Percentiles rank a stretch among this genome's conserved stretches.
Evolutionary conservation across 2,329 filamentous ascomycete species (phyloP).

Genomic region (Cytospora chrysosperma): DNA sequence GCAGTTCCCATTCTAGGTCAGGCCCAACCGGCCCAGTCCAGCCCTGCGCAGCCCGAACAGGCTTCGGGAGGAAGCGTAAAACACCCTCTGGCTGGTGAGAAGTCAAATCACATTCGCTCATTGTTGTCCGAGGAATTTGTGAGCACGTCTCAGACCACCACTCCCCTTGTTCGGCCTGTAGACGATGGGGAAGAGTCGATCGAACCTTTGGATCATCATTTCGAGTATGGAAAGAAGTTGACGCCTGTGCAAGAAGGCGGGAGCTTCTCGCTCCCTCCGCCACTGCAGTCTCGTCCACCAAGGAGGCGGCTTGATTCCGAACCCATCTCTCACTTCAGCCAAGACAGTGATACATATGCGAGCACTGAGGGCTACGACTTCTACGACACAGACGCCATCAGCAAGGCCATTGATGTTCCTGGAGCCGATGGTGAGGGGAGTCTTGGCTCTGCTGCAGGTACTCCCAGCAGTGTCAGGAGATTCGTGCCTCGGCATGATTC

Average conservation of each 20-base stretch:
- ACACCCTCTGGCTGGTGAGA: conserved; percentile 37
- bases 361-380: conserved; percentile 65
- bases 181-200: conserved; percentile 35
- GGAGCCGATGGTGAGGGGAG: conserved; percentile 40
- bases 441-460: conserved; percentile 29
- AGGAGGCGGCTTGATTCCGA: conserved; percentile 50
- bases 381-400: conserved; percentile 58
- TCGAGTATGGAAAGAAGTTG: conserved; percentile 40
- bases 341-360: conserved; percentile 49
- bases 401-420: conserved; percentile 54
- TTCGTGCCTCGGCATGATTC: conserved; percentile 51
- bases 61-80: conserved; percentile 20
- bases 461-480: conserved; percentile 33
- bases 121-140: conserved; percentile 57
- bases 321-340: conserved; percentile 51
- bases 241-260: conserved; percentile 51
- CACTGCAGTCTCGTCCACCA: conserved; percentile 29
- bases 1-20: conserved; percentile 9
- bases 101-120: conserved; percentile 39
- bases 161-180: conserved; percentile 56
- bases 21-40: conserved; percentile 4
- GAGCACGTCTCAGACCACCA: conserved; percentile 62
- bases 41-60: neutral
- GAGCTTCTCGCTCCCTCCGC: conserved; percentile 50
- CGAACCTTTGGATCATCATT: conserved; percentile 27